phyloP scores from a whole-genome alignment of 1,284 basidiomycete genomes.

The Tausonia pullulans region DNA sequence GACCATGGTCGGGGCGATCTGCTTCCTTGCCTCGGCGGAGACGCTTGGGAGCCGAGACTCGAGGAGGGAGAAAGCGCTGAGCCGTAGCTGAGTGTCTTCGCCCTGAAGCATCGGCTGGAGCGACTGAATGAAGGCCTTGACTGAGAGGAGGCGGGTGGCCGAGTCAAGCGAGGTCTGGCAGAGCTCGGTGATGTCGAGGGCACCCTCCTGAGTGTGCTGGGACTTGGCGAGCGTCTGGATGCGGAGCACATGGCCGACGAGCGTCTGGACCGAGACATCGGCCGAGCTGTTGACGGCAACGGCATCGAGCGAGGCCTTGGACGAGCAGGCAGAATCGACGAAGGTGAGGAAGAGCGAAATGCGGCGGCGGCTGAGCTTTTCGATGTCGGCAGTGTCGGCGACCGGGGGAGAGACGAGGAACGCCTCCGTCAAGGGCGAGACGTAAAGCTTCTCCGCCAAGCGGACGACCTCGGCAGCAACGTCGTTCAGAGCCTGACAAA shows the following conservation, averaged over 20 bases:
- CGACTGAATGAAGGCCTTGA: conserved; percentile 48
- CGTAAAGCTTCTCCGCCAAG: conserved; percentile 29
- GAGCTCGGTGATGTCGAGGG: conserved; percentile 19
- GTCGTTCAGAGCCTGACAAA: conserved; percentile 50
- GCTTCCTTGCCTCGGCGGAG: conserved; percentile 46
- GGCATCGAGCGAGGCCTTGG: background rate
- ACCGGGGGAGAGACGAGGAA: background rate
- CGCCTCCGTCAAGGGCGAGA: conserved; percentile 5
- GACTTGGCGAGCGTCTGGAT: background rate
- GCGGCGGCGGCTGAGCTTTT: conserved; percentile 12
- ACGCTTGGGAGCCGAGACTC: conserved; percentile 54
- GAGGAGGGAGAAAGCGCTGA: conserved; percentile 42
- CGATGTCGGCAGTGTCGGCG: conserved; percentile 6
- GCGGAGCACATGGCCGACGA: conserved; percentile 14
- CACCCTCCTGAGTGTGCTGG: conserved; percentile 9
- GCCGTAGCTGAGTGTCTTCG: conserved; percentile 15
- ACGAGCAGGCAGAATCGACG: conserved; percentile 1
- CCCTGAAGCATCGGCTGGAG: conserved; percentile 28
- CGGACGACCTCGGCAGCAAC: conserved; percentile 53
- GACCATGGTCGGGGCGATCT: conserved; percentile 42
- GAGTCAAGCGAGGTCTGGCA: conserved; percentile 25
- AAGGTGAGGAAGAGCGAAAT: conserved; percentile 7
- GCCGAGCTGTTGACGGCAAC: conserved; percentile 7
- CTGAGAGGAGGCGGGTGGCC: conserved; percentile 35
- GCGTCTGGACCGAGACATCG: conserved; percentile 5